phyloP scores from a whole-genome alignment of 306 rosid species.

The Sechiopsis laciniata region DNA sequence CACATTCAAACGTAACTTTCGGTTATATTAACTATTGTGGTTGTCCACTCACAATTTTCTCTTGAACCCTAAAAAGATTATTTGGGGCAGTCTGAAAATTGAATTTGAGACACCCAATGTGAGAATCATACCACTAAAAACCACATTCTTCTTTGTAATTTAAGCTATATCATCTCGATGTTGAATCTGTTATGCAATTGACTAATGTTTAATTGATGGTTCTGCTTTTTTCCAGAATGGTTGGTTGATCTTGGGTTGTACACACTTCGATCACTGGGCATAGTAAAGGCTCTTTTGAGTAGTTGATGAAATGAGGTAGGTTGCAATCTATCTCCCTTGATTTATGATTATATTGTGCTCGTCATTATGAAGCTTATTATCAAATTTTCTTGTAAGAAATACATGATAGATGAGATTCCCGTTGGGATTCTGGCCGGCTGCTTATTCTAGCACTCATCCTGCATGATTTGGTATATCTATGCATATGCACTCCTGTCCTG shows the following conservation, averaged over 20 bases:
- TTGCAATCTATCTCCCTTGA: background rate
- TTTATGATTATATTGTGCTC: background rate
- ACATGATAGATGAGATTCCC: background rate
- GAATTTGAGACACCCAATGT: conserved; percentile 9
- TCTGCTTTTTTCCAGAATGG: background rate
- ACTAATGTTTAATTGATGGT: conserved; percentile 1
- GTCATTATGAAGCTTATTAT: background rate
- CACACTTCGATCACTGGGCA: background rate
- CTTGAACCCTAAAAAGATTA: background rate
- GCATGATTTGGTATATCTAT: background rate
- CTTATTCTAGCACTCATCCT: background rate
- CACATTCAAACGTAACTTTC: background rate
- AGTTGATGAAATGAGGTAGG: background rate
- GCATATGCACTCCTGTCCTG: background rate
- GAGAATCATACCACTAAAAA: conserved; percentile 21
- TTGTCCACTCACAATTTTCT: background rate
- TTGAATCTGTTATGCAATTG: background rate
- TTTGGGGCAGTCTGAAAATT: background rate
- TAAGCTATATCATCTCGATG: background rate
- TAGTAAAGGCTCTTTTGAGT: background rate
- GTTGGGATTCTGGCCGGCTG: conserved; percentile 1
- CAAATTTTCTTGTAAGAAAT: background rate
- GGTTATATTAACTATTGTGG: background rate
- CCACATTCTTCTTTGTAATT: background rate
- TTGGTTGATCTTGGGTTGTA: background rate